Percentiles rank a stretch among this genome's conserved stretches.
Evolutionary conservation across 140 eudicot species (phyloP).

Genomic region (Stevia rebaudiana): DNA sequence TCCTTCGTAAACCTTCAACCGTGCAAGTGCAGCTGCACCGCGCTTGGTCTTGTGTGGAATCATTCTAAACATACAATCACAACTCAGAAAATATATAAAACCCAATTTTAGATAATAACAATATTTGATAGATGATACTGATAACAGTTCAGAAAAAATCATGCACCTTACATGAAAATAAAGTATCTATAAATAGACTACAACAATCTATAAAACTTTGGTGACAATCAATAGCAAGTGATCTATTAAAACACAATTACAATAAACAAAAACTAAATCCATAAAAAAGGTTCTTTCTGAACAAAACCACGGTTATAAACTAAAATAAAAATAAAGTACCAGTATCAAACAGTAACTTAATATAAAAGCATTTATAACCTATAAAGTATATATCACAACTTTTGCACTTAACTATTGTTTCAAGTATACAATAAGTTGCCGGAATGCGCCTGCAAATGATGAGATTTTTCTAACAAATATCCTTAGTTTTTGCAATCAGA

Average conservation of each 20-base stretch:
- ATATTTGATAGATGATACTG: too few relatives aligned
- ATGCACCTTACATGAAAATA: neutral
- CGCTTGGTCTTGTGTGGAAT: slow-evolving; percentile 90
- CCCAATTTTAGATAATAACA: neutral
- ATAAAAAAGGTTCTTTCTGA: neutral
- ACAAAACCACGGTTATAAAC: neutral
- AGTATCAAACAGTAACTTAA: too few relatives aligned
- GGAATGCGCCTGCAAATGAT: neutral
- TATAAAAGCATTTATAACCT: too few relatives aligned
- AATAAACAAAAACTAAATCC: too few relatives aligned
- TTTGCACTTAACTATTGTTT: too few relatives aligned
- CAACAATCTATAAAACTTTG: neutral
- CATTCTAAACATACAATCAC: slow-evolving; percentile 39
- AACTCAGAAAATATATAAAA: neutral
- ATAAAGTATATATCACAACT: too few relatives aligned
- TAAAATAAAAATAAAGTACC: neutral
- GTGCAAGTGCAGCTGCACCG: slow-evolving; percentile 79
- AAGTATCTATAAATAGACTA: neutral
- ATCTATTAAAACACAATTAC: neutral
- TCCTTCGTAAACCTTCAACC: slow-evolving; percentile 89
- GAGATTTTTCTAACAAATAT: neutral
- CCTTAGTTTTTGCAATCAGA: neutral
- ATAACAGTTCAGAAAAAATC: neutral
- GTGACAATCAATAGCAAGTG: neutral
- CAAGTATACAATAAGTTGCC: neutral